Conservation (phyloP, 2,329 filamentous ascomycete species). For the Ascochyta clinopodiicola region DNA sequence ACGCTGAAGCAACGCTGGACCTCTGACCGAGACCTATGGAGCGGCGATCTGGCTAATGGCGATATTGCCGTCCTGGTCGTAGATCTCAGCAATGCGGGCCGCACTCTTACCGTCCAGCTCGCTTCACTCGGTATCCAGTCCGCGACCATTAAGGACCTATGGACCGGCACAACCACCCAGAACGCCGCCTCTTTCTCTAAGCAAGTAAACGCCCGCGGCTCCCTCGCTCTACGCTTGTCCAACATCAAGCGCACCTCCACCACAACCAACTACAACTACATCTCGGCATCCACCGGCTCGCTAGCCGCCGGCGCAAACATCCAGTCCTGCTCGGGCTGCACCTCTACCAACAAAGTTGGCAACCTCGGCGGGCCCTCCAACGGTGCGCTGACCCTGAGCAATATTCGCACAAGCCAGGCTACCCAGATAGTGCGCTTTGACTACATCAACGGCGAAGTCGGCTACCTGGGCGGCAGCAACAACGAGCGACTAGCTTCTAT, state of each 20-base stretch:
- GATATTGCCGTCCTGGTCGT: slow-evolving; percentile 27
- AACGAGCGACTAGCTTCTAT: slow-evolving; percentile 27
- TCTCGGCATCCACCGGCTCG: slow-evolving; percentile 24
- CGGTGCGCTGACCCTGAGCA: slow-evolving; percentile 23
- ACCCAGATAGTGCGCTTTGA: slow-evolving; percentile 26
- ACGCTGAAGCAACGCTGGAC: slow-evolving; percentile 29
- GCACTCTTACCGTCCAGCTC: slow-evolving; percentile 22
- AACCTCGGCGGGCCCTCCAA: slow-evolving; percentile 24
- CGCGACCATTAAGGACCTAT: slow-evolving; percentile 28
- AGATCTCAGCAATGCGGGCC: slow-evolving; percentile 24
- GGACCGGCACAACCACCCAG: slow-evolving; percentile 19
- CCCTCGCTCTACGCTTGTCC: slow-evolving; percentile 24
- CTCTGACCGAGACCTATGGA: slow-evolving; percentile 25
- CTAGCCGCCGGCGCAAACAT: slow-evolving; percentile 21
- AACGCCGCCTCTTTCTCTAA: slow-evolving; percentile 22
- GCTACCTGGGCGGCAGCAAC: slow-evolving; percentile 23
- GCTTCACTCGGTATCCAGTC: slow-evolving; percentile 23
- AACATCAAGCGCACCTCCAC: slow-evolving; percentile 22
- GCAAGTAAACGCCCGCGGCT: slow-evolving; percentile 27
- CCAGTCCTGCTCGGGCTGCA: slow-evolving; percentile 25
- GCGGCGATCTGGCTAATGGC: slow-evolving; percentile 27
- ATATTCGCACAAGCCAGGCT: slow-evolving; percentile 24
- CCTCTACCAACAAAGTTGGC: slow-evolving; percentile 26
- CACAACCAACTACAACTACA: slow-evolving; percentile 21
- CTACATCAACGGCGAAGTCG: slow-evolving; percentile 28